These are phyloP conservation scores for Trichocladium uniseriatum DNA, from an alignment of 495 filamentous ascomycete genomes.

Conservation along the genomic window DNA sequence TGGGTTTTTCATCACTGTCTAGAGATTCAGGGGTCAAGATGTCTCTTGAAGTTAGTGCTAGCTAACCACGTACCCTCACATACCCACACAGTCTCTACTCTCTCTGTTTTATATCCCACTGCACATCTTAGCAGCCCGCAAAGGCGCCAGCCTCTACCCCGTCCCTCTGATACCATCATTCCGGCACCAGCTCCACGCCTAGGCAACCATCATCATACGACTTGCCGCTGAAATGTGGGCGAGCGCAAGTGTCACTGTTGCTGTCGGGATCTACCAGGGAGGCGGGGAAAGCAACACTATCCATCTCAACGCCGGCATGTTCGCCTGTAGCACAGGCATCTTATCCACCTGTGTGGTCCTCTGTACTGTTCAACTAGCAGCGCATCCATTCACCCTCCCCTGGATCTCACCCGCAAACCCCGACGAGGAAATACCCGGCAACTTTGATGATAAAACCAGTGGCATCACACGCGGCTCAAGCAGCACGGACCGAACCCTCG, in stretches of 20 bases:
- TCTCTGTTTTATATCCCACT: slow-evolving; percentile 12
- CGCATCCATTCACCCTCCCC: slow-evolving; percentile 9
- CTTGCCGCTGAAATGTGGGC: slow-evolving; percentile 2
- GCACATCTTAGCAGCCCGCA: slow-evolving; percentile 8
- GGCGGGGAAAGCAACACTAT: slow-evolving; percentile 1
- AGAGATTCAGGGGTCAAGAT: no score
- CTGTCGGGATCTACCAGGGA: slow-evolving; percentile 5
- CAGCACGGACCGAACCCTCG: background rate
- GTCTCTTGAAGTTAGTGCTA: no score
- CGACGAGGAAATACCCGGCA: background rate
- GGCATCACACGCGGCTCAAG: background rate
- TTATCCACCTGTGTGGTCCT: slow-evolving; percentile 1
- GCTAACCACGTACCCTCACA: background rate
- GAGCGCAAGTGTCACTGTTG: slow-evolving; percentile 1
- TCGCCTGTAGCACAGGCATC: slow-evolving; percentile 8
- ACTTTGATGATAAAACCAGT: background rate
- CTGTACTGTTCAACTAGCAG: background rate
- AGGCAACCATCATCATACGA: slow-evolving; percentile 8
- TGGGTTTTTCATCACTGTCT: background rate
- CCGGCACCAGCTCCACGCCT: slow-evolving; percentile 12
- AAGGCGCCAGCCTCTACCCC: slow-evolving; percentile 5
- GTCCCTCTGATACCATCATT: slow-evolving; percentile 6
- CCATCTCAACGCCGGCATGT: slow-evolving; percentile 6
- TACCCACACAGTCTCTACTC: slow-evolving; percentile 5
- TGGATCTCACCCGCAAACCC: slow-evolving; percentile 1